These are phyloP conservation scores for Noccaea caerulescens DNA, from an alignment of 345 rosid species.

Conservation along the genomic window DNA sequence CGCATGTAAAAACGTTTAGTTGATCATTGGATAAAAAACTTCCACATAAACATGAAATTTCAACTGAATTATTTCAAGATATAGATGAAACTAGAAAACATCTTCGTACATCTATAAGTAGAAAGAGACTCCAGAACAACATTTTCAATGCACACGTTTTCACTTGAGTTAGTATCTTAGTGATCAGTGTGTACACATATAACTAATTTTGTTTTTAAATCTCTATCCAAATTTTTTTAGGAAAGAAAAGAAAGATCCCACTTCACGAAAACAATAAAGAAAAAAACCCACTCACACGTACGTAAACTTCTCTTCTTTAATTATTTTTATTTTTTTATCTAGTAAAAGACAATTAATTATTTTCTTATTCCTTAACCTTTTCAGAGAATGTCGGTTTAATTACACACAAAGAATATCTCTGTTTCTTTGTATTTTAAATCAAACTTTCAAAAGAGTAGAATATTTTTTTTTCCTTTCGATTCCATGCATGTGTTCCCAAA, in stretches of 20 bases:
- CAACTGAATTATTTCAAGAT: not conserved
- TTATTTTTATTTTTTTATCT: not conserved
- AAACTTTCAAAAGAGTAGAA: conserved; percentile 4
- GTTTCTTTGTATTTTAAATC: conserved; percentile 5
- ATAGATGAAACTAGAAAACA: conserved; percentile 5
- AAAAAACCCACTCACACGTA: not conserved
- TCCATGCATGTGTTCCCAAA: conserved; percentile 26
- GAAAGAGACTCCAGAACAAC: conserved; percentile 11
- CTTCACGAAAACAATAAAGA: not conserved
- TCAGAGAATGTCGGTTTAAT: conserved; percentile 23
- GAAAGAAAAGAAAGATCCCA: not conserved
- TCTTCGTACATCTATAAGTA: not conserved
- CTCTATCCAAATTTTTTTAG: conserved; percentile 12
- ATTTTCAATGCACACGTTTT: conserved; percentile 11
- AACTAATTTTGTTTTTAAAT: not conserved
- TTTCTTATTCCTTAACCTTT: conserved; percentile 16
- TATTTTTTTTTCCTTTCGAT: not conserved
- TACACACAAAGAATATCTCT: conserved; percentile 7
- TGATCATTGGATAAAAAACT: conserved; percentile 1
- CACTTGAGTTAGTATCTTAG: not conserved
- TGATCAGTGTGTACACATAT: conserved; percentile 19
- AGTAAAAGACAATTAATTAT: not conserved
- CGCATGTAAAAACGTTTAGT: not conserved
- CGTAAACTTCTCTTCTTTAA: not conserved
- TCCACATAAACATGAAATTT: not conserved